Base-by-base conservation (phyloP, 805 yeast species). In the Phaffomyces opuntiae region DNA sequence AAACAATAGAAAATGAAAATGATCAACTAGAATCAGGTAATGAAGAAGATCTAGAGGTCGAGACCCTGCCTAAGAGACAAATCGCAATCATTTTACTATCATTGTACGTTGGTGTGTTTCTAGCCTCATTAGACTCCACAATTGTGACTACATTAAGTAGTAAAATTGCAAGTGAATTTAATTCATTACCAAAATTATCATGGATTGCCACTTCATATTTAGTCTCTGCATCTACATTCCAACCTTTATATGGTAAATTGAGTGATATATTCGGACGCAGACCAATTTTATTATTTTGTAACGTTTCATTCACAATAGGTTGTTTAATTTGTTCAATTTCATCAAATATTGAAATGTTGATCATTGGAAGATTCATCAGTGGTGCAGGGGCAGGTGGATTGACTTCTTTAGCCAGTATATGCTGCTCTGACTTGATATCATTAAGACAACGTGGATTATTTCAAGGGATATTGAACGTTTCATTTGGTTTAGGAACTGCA, bases 331-430 rank as follows among this genome's bases (percentile, higher is more conserved):
- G 87, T 59, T 80, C 76, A 6, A 34, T 70, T 1, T 73, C 83
- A 1, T 64, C 67, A 39, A 64, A 74, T 13, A 71, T 81, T 13
- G 52, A 66, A 38, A 53, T 70, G 44, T 67, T 83, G 51, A 76
- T 81, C 8, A 42, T 66, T 27, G 75, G 83, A 7, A 65, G 89
- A 53, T 78, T 85, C 50, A 68, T 89, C 38, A 78, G 49, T 39
- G 97, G 97, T 13, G 74, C 85, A 43, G 96, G 96, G 12, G 96
- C 96, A 16, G 93, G 96, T 9, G 96, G 96, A 0, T 71, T 88
- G 56, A 78, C 86, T 12, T 70, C 88, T 0, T 66, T 87, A 53
- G 74, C 86, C 8, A 78, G 91, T 2, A 85, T 89, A 45, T 75
- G 91, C 1, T 73, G 85, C 53, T 78, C 87, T 16, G 96, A 89